These are phyloP conservation scores for Leccinum subgranulosum DNA, from an alignment of 768 basidiomycete genomes.

Conservation along the genomic window DNA sequence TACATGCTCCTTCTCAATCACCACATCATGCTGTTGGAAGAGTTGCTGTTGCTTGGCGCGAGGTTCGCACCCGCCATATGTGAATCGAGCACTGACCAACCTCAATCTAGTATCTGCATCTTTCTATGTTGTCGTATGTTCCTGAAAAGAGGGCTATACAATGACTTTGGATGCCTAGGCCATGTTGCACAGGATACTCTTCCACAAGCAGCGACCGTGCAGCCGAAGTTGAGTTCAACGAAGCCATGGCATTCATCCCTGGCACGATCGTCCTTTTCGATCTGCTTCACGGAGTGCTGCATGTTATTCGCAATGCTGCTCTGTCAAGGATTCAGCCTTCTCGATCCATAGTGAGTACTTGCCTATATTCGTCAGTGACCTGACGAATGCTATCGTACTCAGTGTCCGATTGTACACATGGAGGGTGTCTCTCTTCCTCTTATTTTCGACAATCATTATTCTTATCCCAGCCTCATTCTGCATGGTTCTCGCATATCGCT, in stretches of 20 bases:
- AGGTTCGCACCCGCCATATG: constrained; percentile 15
- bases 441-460: constrained; percentile 62
- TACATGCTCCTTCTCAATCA: constrained; percentile 1
- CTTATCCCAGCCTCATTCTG: constrained; percentile 63
- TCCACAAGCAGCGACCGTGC: constrained; percentile 22
- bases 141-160: constrained; percentile 55
- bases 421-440: constrained; percentile 58
- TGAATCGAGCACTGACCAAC: constrained; percentile 1
- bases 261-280: constrained; percentile 58
- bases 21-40: constrained; percentile 7
- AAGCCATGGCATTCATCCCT: constrained; percentile 50
- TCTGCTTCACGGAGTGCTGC: constrained; percentile 73
- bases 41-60: constrained; percentile 9
- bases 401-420: constrained; percentile 69
- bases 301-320: constrained; percentile 70
- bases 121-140: constrained; percentile 61
- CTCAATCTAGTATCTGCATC: constrained; percentile 39
- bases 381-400: neutral
- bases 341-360: constrained; percentile 51
- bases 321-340: constrained; percentile 58
- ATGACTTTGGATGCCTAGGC: constrained; percentile 51
- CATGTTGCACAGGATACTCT: constrained; percentile 27
- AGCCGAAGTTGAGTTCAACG: constrained; percentile 17
- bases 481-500: constrained; percentile 50
- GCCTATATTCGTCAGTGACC: neutral